Evolutionary conservation across 495 filamentous ascomycete species (phyloP), one percentile per base, ranked within the genome.

Genomic region (Articulospora tetracladia): DNA sequence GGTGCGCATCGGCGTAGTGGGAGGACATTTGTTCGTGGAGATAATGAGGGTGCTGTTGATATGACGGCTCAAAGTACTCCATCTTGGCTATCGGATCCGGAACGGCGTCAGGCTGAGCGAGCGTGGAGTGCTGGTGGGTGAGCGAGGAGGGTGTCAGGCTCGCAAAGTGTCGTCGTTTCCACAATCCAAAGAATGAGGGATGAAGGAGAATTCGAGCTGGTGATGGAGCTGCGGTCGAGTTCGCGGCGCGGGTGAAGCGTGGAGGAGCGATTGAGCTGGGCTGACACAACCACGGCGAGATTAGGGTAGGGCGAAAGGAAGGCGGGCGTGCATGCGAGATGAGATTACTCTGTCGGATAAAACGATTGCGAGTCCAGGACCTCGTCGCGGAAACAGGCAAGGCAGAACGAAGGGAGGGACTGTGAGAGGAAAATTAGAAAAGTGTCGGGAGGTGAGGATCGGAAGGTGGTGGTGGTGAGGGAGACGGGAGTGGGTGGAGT

Each of bases 21-120:
- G 55, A 48, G 15, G 44, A 41, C 44, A 67, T 58, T 19, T 55
- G 54, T 1, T 66, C 60, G 54, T 61, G 57, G 23, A 55, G 59
- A 46, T 52, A 60, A 20, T 64, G 58, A 15, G 57, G 55, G 53
- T 64, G 56, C 12, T 48, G 63, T 34, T 66, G 64, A 28, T 27
- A 66, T 4, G 52, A 54, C 8, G 53, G 65, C 26, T 63, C 58
- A 36, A 64, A 52, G 53, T 67, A 64, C 34, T 57, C 57, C 61
- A 62, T 64, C 19, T 58, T 62, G 51, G 27, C 54, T 32, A 51
- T 58, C 34, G 39, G 39, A 58, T 50, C 58, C 53, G 49, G 30
- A 25, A 39, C 27, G 57, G 26, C 24, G 8, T 11, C 17, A n/a
- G 15, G 19, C 54, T 46, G 54, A 39, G 12, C 54, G 3, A 44